Base-by-base conservation (phyloP, 345 rosid species). In the Salix koriyanagi region DNA sequence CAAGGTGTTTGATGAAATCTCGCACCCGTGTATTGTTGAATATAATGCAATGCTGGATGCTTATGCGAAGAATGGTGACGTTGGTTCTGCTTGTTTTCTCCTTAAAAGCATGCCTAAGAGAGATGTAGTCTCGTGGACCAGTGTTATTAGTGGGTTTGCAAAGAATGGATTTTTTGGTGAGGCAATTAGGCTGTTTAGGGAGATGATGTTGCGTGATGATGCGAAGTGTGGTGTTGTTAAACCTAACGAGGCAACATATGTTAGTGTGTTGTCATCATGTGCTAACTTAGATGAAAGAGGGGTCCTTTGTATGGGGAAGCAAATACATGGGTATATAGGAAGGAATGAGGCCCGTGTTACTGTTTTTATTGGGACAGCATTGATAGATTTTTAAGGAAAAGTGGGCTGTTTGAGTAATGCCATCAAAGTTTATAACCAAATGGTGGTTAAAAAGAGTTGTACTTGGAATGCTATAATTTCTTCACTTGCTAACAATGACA, bases 111-210 rank as follows among this genome's bases (percentile, higher is more conserved):
- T 92, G 96, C 56, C 52, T 58, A 70, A 76, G 52, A 83, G 75
- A 32, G 94, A 91, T 77, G 94, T 90, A 37, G 85, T 92, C 36
- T 87, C 96, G 26, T 92, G 96, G 97, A 90, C 96, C 15, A 89
- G 76, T 70, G 83, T 91, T 77, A 86, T 92, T 50, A 88, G 84
- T 60, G 97, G 97, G 83, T 86, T 89, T 74, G 67, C 78, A 61
- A 83, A 52, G 60, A 88, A 83, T 30, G 85, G 86, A 14, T 75
- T 75, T 60, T 89, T 87, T 18, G 10, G 46, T 7, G 77, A 88
- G 75, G 92, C 89, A 2, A 65, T 92, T 65, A 54, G 21, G 66
- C 58, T 79, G 70, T 89, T 92, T 56, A 68, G 77, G 68, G 84
- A 80, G 66, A 88, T 92, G 94, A 75, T 91, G 66, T 75, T 61